Evolutionary conservation across 2,329 filamentous ascomycete species (phyloP), one percentile per base, ranked within the genome.

Genomic region (Rhinocladiella mackenziei): DNA sequence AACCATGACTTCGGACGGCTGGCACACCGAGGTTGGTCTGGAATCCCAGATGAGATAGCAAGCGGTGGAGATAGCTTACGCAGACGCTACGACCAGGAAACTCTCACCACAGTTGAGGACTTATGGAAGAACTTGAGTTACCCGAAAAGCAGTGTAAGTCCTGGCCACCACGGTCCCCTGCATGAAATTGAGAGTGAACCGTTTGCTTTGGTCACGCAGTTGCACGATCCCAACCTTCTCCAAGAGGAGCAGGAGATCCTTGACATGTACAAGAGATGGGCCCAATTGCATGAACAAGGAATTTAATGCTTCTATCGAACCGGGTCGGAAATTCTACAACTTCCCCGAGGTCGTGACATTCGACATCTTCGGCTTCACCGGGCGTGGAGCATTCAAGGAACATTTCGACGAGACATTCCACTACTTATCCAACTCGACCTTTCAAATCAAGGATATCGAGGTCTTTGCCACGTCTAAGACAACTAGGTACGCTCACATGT

Each of bases 191-290:
- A 26, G 23, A 7, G 23, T 11, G 6, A 26, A 34, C 31, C 19
- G 11, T 5, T 6, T 6, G 8, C 14, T 22, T 9, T 8, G 5
- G 13, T 17, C 32, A 5, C 18, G 13, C 23, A 41, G 39, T 4
- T 32, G 5, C 39, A 43, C 39, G 28, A 36, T 3, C 29, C 19
- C 2, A 22, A 36, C 11, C 30, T 43, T 3, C 8, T 13, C 14
- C 18, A 36, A 17, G 39, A 43, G 18, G 39, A 43, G 17, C 39
- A 36, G 10, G 39, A 43, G 39, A 43, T 43, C 18, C 13, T 43
- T 7, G 14, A 43, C 25, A 32, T 25, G 6, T 43, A 23, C 39
- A 36, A 36, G 33, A 17, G 23, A 23, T 25, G 15, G 39, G 20
- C 29, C 32, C 29, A 11, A 28, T 14, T 17, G 14, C 4, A 43